These are phyloP conservation scores for Pseudoturritis turrita DNA, from an alignment of 345 rosid species.

Conservation along the genomic window DNA sequence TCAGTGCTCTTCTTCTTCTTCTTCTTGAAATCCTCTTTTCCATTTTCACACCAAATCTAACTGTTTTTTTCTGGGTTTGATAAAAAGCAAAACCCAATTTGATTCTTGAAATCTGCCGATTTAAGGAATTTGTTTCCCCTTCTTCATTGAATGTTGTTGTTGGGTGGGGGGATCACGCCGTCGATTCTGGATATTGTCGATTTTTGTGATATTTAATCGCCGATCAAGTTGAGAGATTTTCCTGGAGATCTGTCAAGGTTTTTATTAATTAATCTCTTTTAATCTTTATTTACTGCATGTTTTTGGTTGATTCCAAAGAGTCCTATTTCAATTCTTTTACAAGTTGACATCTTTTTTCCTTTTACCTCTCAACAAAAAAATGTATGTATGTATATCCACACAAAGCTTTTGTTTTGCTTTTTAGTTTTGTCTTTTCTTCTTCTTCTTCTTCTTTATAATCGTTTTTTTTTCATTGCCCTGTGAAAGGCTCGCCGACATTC, in stretches of 20 bases:
- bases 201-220: constrained; percentile 33
- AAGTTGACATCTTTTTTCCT: constrained; percentile 20
- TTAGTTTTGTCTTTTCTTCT: constrained; percentile 43
- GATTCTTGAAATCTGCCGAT: constrained; percentile 16
- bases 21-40: not conserved
- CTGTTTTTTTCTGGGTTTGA: not conserved
- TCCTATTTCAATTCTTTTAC: constrained; percentile 11
- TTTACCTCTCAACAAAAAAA: constrained; percentile 1
- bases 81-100: not conserved
- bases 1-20: constrained; percentile 13
- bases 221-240: constrained; percentile 52
- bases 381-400: not conserved
- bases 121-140: not conserved
- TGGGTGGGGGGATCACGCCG: constrained; percentile 16
- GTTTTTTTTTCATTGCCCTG: not conserved
- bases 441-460: constrained; percentile 31
- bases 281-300: constrained; percentile 23
- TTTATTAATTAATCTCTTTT: not conserved
- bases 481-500: constrained; percentile 28
- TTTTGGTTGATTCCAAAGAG: constrained; percentile 8
- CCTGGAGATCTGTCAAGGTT: constrained; percentile 37
- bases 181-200: constrained; percentile 21
- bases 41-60: constrained; percentile 19
- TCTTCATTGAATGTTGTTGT: constrained; percentile 37
- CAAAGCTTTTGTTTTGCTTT: constrained; percentile 26